Evolutionary conservation across 768 basidiomycete species (phyloP).

Genomic region (Neoboletus magnificus): DNA sequence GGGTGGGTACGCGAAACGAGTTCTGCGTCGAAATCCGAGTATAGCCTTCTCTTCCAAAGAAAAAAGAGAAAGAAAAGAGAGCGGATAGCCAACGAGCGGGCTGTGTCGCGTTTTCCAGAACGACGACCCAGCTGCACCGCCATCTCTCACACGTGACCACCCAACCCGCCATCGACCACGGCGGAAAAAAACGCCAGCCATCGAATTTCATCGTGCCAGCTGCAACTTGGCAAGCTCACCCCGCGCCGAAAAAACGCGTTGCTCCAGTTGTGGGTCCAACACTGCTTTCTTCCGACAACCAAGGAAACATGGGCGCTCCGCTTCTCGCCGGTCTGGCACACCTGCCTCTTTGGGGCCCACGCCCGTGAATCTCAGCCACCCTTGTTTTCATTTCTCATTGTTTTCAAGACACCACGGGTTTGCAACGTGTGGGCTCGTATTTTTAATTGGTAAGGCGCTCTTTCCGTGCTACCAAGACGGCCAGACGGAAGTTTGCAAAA

Average conservation of each 20-base stretch:
- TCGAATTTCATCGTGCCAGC: background rate
- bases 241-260: background rate
- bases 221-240: constrained; percentile 3
- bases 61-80: background rate
- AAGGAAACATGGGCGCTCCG: constrained; percentile 21
- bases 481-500: background rate
- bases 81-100: constrained; percentile 3
- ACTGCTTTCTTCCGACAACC: constrained; percentile 15
- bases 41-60: constrained; percentile 8
- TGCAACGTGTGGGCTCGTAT: too few relatives aligned
- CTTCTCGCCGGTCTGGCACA: background rate
- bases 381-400: background rate
- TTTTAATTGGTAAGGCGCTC: too few relatives aligned
- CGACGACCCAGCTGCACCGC: constrained; percentile 4
- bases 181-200: background rate
- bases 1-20: background rate
- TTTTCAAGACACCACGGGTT: constrained; percentile 4
- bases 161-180: background rate
- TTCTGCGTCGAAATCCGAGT: constrained; percentile 10
- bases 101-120: constrained; percentile 21
- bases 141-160: constrained; percentile 12
- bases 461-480: background rate
- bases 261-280: background rate
- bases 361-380: background rate
- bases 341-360: background rate